Conservation (phyloP, 768 basidiomycete species). For the Collybia nuda region DNA sequence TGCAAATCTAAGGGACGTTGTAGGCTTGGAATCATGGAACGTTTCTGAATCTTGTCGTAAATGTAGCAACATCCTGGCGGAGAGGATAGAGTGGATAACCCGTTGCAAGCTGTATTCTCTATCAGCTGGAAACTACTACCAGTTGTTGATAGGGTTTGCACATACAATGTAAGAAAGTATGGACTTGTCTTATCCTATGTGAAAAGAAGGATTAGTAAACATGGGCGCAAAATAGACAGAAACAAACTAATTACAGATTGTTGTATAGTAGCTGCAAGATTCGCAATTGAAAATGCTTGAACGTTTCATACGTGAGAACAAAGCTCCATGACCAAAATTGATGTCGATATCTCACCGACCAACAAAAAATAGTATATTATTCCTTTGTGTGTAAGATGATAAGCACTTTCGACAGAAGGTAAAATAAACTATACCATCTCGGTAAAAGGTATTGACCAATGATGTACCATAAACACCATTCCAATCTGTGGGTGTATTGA, state of each 20-base stretch:
- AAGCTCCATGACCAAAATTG: neutral
- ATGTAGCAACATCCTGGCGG: neutral
- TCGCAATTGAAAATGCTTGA: neutral
- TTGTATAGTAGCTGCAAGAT: neutral
- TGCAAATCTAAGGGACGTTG: too few species aligned
- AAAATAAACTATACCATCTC: neutral
- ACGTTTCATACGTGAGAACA: neutral
- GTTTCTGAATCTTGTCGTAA: neutral
- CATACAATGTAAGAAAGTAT: too few species aligned
- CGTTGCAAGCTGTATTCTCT: neutral
- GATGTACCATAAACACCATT: neutral
- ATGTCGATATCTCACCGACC: neutral
- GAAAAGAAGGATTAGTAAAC: too few species aligned
- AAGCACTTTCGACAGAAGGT: too few species aligned
- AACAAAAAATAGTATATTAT: too few species aligned
- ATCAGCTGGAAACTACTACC: too few species aligned
- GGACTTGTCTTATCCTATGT: too few species aligned
- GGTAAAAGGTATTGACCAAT: neutral
- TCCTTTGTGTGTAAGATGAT: too few species aligned
- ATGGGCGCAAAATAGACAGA: too few species aligned
- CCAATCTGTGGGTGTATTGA: neutral
- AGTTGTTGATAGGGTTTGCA: too few species aligned
- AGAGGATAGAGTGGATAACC: neutral
- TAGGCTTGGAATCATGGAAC: too few species aligned
- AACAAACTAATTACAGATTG: too few species aligned